These are phyloP conservation scores for Sequoia sempervirens DNA, from an alignment of 75 land plant species.

Conservation along the genomic window DNA sequence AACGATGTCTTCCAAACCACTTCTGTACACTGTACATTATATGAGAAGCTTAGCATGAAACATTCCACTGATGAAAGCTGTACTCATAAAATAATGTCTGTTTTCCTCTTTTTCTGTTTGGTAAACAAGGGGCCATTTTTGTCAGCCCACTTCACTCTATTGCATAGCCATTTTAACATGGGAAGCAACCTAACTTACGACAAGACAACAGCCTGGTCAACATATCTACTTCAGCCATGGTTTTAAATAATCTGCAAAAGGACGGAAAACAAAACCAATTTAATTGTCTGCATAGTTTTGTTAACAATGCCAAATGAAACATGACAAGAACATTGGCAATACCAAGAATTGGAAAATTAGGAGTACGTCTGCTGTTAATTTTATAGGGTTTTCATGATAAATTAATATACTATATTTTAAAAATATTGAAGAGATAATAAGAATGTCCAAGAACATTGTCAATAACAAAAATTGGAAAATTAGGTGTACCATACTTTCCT, in stretches of 20 bases:
- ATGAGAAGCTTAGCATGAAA: too few relatives aligned
- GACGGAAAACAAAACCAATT: too few relatives aligned
- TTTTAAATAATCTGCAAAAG: too few relatives aligned
- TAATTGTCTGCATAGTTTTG: too few relatives aligned
- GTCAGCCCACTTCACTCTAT: too few relatives aligned
- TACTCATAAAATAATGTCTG: too few relatives aligned
- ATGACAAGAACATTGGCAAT: too few relatives aligned
- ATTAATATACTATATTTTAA: neutral
- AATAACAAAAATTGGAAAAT: neutral
- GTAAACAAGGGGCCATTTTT: too few relatives aligned
- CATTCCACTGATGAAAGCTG: too few relatives aligned
- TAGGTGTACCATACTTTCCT: neutral
- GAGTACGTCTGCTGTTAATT: neutral
- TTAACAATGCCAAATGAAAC: neutral
- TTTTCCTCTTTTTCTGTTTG: too few relatives aligned
- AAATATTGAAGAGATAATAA: neutral
- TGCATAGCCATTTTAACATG: neutral
- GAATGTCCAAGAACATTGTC: neutral
- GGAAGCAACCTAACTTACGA: neutral
- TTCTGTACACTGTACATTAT: too few relatives aligned
- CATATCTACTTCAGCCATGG: neutral
- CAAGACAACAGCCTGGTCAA: neutral
- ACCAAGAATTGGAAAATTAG: neutral
- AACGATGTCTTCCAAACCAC: too few relatives aligned
- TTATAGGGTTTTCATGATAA: neutral